Percentiles rank a stretch among this genome's conserved stretches.
phyloP scores from a whole-genome alignment of 306 rosid genomes.

The Glycine latifolia region DNA sequence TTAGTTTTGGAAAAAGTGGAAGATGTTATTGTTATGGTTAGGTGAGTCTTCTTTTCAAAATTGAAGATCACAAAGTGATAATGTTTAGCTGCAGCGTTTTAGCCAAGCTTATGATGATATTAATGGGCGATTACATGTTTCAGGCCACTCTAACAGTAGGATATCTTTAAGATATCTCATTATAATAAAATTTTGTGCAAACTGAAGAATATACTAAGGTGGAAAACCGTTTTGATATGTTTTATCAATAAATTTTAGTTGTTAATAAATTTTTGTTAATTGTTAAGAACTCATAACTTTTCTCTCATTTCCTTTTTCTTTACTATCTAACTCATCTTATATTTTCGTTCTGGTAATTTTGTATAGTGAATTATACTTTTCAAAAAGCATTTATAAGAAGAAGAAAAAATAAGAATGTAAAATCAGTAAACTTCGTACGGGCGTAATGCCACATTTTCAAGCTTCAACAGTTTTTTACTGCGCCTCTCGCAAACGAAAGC shows the following conservation, averaged over 20 bases:
- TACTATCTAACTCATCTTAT: no score
- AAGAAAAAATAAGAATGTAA: no score
- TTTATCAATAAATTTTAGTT: no score
- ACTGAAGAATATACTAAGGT: background rate
- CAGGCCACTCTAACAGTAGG: background rate
- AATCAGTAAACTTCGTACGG: no score
- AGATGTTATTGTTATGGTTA: background rate
- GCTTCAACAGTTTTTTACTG: background rate
- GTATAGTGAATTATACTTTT: no score
- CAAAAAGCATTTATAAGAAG: background rate
- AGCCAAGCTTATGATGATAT: background rate
- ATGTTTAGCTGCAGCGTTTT: background rate
- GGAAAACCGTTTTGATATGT: no score
- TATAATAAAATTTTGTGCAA: background rate
- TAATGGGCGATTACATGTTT: background rate
- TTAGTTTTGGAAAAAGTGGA: background rate
- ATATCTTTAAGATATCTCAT: no score
- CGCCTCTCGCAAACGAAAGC: background rate
- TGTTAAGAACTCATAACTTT: no score
- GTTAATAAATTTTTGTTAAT: no score
- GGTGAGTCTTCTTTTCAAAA: background rate
- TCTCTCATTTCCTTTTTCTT: no score
- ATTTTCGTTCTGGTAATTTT: no score
- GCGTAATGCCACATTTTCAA: no score
- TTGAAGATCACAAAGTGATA: background rate